These are phyloP conservation scores for Monosporascus sp. DNA, from an alignment of 2,329 filamentous ascomycete species.

Conservation along the genomic window DNA sequence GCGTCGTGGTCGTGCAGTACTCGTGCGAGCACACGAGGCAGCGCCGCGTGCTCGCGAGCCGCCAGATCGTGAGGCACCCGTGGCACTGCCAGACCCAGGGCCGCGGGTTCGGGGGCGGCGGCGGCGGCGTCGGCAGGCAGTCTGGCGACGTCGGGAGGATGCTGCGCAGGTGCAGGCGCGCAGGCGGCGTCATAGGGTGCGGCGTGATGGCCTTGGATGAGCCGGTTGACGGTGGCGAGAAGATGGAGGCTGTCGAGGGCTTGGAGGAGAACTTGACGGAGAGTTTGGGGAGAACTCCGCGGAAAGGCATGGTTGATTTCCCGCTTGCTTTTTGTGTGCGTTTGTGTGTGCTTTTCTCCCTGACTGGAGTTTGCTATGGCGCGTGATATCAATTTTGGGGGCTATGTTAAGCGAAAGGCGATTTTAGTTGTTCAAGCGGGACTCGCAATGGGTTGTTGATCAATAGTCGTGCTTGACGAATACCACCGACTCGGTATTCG, in stretches of 20 bases:
- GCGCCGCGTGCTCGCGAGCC: conserved; percentile 27
- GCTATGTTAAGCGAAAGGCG: background rate
- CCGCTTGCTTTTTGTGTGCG: background rate
- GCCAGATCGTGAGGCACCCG: conserved; percentile 23
- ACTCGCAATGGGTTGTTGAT: too few species aligned
- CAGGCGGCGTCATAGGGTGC: conserved; percentile 16
- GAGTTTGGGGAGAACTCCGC: conserved; percentile 15
- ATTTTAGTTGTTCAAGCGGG: background rate
- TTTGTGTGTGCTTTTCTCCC: background rate
- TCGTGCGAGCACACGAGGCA: conserved; percentile 26
- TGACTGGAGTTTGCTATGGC: too few species aligned
- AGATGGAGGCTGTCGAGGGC: conserved; percentile 2
- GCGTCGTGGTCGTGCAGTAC: conserved; percentile 15
- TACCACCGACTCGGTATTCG: too few species aligned
- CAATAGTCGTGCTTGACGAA: too few species aligned
- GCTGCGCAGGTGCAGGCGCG: conserved; percentile 23
- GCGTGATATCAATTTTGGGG: background rate
- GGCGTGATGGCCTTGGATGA: conserved; percentile 1
- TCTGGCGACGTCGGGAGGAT: conserved; percentile 19
- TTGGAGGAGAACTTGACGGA: conserved; percentile 11
- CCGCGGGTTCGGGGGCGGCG: conserved; percentile 14
- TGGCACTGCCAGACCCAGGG: conserved; percentile 33
- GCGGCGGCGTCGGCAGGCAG: conserved; percentile 17
- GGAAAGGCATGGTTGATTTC: background rate
- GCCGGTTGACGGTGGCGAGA: conserved; percentile 2